These are phyloP conservation scores for Mesembryanthemum crystallinum DNA, from an alignment of 148 eudicot species.

Conservation along the genomic window DNA sequence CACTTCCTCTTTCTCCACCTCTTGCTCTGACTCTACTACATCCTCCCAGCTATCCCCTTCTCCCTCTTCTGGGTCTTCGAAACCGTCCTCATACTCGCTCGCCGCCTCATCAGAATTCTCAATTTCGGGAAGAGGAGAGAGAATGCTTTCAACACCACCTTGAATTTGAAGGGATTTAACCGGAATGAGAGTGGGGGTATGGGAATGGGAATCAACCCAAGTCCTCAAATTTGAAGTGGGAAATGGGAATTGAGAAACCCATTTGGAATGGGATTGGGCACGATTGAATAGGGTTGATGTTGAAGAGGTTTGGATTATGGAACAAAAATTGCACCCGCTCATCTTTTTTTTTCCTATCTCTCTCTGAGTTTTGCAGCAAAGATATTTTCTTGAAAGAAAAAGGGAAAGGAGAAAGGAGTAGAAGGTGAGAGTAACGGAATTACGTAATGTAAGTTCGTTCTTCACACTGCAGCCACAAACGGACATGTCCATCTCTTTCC, in stretches of 20 bases:
- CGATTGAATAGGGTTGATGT: conserved; percentile 11
- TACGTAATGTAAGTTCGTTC: too few species aligned
- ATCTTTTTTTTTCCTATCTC: too few species aligned
- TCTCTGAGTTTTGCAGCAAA: too few species aligned
- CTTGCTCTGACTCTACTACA: conserved; percentile 26
- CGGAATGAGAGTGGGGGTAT: conserved; percentile 10
- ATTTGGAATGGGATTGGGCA: conserved; percentile 6
- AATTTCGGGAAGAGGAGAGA: conserved; percentile 16
- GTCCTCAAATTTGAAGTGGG: conserved; percentile 22
- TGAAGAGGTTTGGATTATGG: conserved; percentile 26
- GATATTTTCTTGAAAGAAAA: background rate
- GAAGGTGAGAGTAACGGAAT: too few species aligned
- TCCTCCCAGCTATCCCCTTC: background rate
- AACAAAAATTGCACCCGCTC: conserved; percentile 44
- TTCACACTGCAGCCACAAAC: conserved; percentile 14
- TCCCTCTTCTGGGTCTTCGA: conserved; percentile 18
- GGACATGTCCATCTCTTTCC: conserved; percentile 7
- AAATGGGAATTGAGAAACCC: background rate
- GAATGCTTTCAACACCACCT: conserved; percentile 42
- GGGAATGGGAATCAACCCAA: conserved; percentile 8
- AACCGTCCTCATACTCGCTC: conserved; percentile 13
- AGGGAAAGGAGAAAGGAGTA: background rate
- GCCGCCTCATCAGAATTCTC: conserved; percentile 14
- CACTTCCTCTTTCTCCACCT: conserved; percentile 35
- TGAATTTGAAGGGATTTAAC: conserved; percentile 40